A percentile compares a stretch with the other conserved stretches of the same genome.
phyloP scores from a whole-genome alignment of 306 rosid genomes.

The Cucumis cinereus region DNA sequence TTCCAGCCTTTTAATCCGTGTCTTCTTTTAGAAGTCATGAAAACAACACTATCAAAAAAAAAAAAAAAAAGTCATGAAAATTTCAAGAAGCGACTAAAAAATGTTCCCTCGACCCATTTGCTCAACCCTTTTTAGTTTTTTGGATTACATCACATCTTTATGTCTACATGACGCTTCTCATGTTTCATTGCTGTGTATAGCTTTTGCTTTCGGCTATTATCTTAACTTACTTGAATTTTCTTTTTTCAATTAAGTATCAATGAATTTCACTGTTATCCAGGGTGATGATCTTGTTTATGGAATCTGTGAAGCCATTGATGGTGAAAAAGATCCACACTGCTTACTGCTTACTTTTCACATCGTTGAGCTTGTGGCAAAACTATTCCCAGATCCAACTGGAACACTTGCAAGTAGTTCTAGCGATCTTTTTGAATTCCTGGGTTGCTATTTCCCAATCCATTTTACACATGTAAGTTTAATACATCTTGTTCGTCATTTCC shows the following conservation, averaged over 20 bases:
- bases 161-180: not conserved
- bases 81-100: not conserved
- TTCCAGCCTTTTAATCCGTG: constrained; percentile 13
- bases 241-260: not conserved
- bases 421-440: constrained; percentile 67
- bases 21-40: not conserved
- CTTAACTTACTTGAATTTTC: not conserved
- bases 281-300: constrained; percentile 64
- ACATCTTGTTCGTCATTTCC: not conserved
- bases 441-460: constrained; percentile 89
- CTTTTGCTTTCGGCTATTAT: not conserved
- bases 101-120: constrained; percentile 1
- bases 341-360: constrained; percentile 54
- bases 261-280: constrained; percentile 31
- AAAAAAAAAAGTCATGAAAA: not conserved
- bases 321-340: constrained; percentile 92
- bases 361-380: constrained; percentile 42
- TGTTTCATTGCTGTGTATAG: not conserved
- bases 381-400: constrained; percentile 68
- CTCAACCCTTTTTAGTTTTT: not conserved
- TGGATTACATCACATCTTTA: not conserved
- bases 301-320: constrained; percentile 75
- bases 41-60: not conserved
- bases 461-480: constrained; percentile 79
- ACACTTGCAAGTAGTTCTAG: constrained; percentile 46